Percentiles rank a stretch among this genome's conserved stretches.
Evolutionary conservation across 495 filamentous ascomycete genomes (phyloP).

Genomic region (Neurospora tetraspora): DNA sequence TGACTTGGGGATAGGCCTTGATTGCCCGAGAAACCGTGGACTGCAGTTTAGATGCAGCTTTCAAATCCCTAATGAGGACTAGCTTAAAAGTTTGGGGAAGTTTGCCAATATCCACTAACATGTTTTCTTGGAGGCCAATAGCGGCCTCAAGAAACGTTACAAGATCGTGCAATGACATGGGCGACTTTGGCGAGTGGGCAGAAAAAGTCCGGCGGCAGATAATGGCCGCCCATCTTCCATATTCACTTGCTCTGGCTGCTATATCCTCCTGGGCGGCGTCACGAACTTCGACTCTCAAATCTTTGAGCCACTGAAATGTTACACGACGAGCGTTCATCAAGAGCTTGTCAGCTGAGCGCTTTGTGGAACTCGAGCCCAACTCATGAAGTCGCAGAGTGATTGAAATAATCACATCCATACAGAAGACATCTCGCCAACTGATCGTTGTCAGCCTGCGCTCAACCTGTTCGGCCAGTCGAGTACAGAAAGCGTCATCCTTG

Average conservation of each 20-base stretch:
- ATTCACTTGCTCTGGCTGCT: background rate
- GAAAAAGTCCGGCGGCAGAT: conserved; percentile 3
- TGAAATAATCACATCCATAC: conserved; percentile 40
- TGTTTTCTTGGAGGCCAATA: background rate
- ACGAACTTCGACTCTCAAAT: background rate
- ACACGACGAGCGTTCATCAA: background rate
- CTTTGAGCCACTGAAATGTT: background rate
- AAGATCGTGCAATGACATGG: background rate
- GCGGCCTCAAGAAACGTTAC: background rate
- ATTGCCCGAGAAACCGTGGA: background rate
- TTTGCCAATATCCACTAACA: background rate
- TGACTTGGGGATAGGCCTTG: background rate
- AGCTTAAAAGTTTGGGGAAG: background rate
- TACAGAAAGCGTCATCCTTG: conserved; percentile 33
- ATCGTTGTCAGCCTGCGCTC: conserved; percentile 30
- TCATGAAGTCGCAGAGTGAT: conserved; percentile 24
- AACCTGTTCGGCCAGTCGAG: conserved; percentile 32
- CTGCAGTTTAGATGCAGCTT: background rate
- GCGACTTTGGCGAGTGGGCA: background rate
- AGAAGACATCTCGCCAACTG: conserved; percentile 44
- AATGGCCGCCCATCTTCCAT: conserved; percentile 1
- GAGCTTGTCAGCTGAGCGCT: background rate
- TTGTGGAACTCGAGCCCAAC: conserved; percentile 4
- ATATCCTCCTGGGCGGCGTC: background rate
- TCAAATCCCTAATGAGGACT: background rate